Percentiles rank a stretch among this genome's conserved stretches.
These are phyloP conservation scores for Aureobasidium subglaciale DNA, from an alignment of 2,329 filamentous ascomycete species.

Conservation along the genomic window DNA sequence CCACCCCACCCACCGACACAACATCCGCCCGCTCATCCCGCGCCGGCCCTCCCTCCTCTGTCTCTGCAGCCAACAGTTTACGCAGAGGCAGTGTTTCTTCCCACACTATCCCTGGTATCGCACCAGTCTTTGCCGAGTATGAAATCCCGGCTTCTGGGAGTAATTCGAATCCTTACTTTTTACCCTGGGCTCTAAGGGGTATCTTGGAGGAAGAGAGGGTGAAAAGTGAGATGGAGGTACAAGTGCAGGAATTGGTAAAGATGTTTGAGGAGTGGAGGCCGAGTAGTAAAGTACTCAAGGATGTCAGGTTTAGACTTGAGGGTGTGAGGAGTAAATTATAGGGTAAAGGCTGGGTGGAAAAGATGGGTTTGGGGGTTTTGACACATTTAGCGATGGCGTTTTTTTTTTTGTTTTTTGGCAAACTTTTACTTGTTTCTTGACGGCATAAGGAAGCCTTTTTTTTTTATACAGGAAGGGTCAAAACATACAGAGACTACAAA, in stretches of 20 bases:
- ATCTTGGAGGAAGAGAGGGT: conserved; percentile 88
- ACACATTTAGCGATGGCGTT: conserved; percentile 10
- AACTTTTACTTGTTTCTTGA: too few relatives aligned
- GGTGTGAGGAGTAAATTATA: conserved; percentile 78
- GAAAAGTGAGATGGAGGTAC: conserved; percentile 66
- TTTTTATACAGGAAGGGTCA: too few relatives aligned
- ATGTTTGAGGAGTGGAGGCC: conserved; percentile 96
- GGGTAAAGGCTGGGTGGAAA: neutral
- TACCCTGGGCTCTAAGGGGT: conserved; percentile 94
- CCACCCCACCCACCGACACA: neutral
- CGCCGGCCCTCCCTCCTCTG: conserved; percentile 24
- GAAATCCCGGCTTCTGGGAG: conserved; percentile 29
- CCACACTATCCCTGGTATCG: conserved; percentile 24
- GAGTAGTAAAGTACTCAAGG: conserved; percentile 80
- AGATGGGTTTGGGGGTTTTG: neutral
- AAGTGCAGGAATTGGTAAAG: conserved; percentile 70
- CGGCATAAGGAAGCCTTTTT: too few relatives aligned
- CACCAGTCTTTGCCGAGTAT: conserved; percentile 31
- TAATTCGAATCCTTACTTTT: conserved; percentile 73
- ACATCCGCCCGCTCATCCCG: conserved; percentile 14
- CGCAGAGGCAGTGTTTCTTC: conserved; percentile 26
- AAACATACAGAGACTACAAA: too few relatives aligned
- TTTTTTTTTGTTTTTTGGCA: neutral
- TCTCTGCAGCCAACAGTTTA: conserved; percentile 28
- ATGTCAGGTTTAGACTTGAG: conserved; percentile 91